Conservation (phyloP, 495 filamentous ascomycete species). For the Xylaria acuta region DNA sequence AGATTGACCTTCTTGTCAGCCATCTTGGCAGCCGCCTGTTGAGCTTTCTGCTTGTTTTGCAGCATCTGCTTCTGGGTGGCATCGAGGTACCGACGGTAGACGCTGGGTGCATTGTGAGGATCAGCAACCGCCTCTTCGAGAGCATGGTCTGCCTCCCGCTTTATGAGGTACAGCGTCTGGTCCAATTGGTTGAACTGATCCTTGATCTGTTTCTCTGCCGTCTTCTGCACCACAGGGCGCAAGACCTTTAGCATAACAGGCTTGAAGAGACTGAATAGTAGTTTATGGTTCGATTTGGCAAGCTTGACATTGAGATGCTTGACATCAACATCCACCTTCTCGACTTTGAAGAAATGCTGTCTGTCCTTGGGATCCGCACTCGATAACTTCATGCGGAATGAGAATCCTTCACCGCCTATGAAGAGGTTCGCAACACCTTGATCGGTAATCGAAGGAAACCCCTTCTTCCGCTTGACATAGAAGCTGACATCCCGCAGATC, state of each 20-base stretch:
- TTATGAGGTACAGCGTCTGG: conserved; percentile 71
- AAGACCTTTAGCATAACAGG: conserved; percentile 84
- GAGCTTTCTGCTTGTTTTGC: conserved; percentile 74
- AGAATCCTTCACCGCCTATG: conserved; percentile 85
- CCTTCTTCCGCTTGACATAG: conserved; percentile 94
- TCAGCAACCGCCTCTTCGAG: conserved; percentile 69
- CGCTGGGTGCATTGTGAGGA: conserved; percentile 79
- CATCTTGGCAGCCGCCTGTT: conserved; percentile 66
- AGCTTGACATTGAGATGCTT: conserved; percentile 89
- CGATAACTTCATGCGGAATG: conserved; percentile 89
- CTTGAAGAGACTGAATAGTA: conserved; percentile 87
- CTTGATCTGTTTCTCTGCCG: conserved; percentile 85
- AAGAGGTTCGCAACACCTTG: conserved; percentile 89
- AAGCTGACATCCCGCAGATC: conserved; percentile 89
- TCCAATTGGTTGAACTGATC: conserved; percentile 77
- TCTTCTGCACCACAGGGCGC: conserved; percentile 82
- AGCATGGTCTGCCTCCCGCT: conserved; percentile 80
- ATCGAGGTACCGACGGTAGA: conserved; percentile 82
- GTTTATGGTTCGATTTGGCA: conserved; percentile 92
- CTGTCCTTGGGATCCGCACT: conserved; percentile 78
- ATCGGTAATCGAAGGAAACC: conserved; percentile 90
- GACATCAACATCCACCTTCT: conserved; percentile 83
- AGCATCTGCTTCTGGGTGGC: conserved; percentile 77
- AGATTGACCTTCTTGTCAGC: conserved; percentile 85
- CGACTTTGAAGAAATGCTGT: conserved; percentile 90